A percentile compares a stretch with the other conserved stretches of the same genome.
These are phyloP conservation scores for Fusarium sp. DNA, from an alignment of 2,329 filamentous ascomycete species.

Conservation along the genomic window DNA sequence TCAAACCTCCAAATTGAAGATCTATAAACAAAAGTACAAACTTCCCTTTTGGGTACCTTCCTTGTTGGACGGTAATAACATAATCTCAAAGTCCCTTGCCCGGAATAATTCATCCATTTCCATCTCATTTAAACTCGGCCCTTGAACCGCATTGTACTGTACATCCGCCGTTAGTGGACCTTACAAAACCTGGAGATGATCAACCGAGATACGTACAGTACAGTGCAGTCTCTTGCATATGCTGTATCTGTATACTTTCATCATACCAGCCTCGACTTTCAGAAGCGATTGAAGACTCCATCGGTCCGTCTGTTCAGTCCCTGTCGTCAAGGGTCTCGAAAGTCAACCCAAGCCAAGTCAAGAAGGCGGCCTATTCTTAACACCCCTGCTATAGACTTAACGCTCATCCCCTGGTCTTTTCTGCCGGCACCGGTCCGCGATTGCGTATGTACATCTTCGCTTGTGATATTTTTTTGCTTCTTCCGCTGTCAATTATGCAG, in stretches of 20 bases:
- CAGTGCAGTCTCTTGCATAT: neutral
- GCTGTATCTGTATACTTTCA: neutral
- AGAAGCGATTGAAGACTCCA: neutral
- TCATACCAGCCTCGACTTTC: neutral
- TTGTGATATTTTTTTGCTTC: conserved; percentile 41
- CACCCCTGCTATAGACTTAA: neutral
- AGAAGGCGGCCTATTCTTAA: neutral
- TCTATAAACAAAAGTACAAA: conserved; percentile 3
- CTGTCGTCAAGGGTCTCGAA: conserved; percentile 21
- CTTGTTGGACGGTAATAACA: neutral
- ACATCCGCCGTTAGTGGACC: conserved; percentile 19
- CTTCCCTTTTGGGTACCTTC: neutral
- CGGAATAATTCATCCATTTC: conserved; percentile 12
- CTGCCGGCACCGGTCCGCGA: conserved; percentile 9
- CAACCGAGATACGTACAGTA: neutral
- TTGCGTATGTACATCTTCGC: conserved; percentile 13
- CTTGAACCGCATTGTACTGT: neutral
- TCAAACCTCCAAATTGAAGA: neutral
- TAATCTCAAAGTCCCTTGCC: neutral
- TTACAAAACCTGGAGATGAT: conserved; percentile 15
- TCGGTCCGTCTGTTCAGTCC: conserved; percentile 7
- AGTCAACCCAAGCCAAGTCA: conserved; percentile 1
- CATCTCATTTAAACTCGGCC: neutral
- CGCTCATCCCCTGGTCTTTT: neutral
- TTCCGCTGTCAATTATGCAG: conserved; percentile 40